Evolutionary conservation across 139 green algal species (phyloP), one percentile per base, ranked within the genome.

Genomic region (Chlamydomonas incerta): DNA sequence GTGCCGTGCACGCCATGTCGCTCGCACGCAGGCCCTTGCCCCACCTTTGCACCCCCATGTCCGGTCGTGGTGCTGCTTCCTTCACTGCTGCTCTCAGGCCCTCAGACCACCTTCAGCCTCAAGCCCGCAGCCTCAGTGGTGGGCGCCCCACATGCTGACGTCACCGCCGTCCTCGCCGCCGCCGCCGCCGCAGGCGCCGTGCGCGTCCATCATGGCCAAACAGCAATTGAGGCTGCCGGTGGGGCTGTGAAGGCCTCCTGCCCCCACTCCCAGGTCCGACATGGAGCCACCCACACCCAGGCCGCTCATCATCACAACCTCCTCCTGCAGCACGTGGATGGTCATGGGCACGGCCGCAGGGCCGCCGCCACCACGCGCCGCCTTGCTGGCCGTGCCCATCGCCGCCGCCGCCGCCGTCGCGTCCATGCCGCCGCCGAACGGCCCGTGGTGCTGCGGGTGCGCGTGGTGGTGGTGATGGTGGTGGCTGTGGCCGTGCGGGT

Each of bases 291-390:
- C 55, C 17, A 21, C 55, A 8, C 41, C 74, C 57, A 71, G 33
- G 35, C 28, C 33, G 8, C 35, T 37, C 75, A 83, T 47, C 29
- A 62, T 14, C 46, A 74, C 8, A 11, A 83, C 0, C 41, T 83
- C 77, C 77, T 83, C 77, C 29, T 83, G 77, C n/a, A 83, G 5
- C 37, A 83, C 77, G 29, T 83, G 63, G 29, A 83, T 74, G 18
- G 41, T 74, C 63, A 83, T 33, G 13, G 75, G 26, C 74, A 24
- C 28, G 41, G 41, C 3, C 3, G 55, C 18, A 10, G 55, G 6
- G 20, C 21, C 55, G 20, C 55, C 20, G 3, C 55, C 18, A 10
- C 62, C 62, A 24, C 20, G 26, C 62, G 11, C 62, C 62, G 26
- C 26, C 62, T 14, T 33, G 24, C 62, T 14, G 2, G 24, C 26